Base-by-base conservation (phyloP, 2,329 filamentous ascomycete species). In the Scytalidium sp. region DNA sequence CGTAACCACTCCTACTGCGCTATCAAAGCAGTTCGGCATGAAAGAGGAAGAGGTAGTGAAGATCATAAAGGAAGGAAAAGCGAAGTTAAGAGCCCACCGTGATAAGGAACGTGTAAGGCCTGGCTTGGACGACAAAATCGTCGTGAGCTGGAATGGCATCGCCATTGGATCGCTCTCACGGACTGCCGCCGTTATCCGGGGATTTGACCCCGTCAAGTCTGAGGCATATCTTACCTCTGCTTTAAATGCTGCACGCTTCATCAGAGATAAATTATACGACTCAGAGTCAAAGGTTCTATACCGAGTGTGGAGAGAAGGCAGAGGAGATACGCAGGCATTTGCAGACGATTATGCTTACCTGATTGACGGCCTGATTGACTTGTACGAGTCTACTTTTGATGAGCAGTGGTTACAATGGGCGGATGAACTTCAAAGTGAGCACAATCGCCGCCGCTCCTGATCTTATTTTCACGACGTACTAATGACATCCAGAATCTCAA, bases 291-390 rank as follows among this genome's bases (percentile, higher is more conserved):
- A 80, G 43, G 78, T 80, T 3, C 71, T 97, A 15, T 88, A 85
- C 64, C 81, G 92, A 45, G 82, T 93, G 40, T 95, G 87, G 69
- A 82, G 83, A 23, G 81, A 85, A 53, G 73, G 81, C 2, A 75
- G 82, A 8, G 84, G 85, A 22, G 75, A 82, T 17, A 84, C 83
- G 0, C 75, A 78, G 36, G 92, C 82, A 0, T 96, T 97, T 67
- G 90, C 93, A 1, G 94, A 97, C 60, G 94, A 99, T 70, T 97
- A 97, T 64, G 90, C 93, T 2, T 96, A 93, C 67, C 67, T 97
- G 39, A 88, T 91, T 45, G 82, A 86, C 45, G 93, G 91, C 0
- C 75, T 97, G 1, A 73, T 97, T 50, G 86, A 92, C 58, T 79
- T 97, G 22, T 95, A 95, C 64, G 85, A 93, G 65, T 81, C 86